Percentiles rank a stretch among this genome's conserved stretches.
Conservation (phyloP, 129 eudicot genomes). For the Chrysanthemum lavandulifolium region DNA sequence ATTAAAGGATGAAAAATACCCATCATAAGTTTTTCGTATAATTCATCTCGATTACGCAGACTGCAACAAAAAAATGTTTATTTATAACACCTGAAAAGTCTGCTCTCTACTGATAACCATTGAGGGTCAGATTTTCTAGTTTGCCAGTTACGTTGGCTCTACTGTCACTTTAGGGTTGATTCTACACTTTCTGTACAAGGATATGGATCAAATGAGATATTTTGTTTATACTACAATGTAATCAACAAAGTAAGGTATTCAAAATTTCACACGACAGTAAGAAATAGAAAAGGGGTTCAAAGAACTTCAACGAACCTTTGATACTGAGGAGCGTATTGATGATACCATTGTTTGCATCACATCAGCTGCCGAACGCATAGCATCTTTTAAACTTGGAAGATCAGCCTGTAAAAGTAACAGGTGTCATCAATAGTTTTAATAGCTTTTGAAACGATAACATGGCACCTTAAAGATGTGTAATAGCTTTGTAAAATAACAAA, state of each 20-base stretch:
- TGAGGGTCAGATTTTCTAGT: background rate
- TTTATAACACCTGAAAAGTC: background rate
- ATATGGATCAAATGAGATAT: conserved; percentile 13
- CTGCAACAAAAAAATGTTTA: background rate
- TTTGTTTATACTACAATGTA: conserved; percentile 19
- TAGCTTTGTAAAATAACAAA: background rate
- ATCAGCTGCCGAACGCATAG: conserved; percentile 76
- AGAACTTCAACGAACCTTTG: conserved; percentile 48
- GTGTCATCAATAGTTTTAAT: background rate
- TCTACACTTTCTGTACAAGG: conserved; percentile 6
- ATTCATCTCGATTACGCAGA: background rate
- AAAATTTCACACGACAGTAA: background rate
- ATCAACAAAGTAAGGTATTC: conserved; percentile 5
- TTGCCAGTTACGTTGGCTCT: background rate
- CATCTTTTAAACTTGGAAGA: conserved; percentile 57
- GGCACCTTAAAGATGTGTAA: background rate
- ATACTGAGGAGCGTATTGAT: conserved; percentile 51
- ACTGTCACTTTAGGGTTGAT: background rate
- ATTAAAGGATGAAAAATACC: background rate
- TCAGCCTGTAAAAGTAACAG: conserved; percentile 56
- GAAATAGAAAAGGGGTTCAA: conserved; percentile 9
- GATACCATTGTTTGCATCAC: conserved; percentile 81
- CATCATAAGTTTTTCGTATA: background rate
- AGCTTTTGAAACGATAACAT: conserved; percentile 6
- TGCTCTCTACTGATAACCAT: background rate